These are phyloP conservation scores for Phaeosphaeriaceae sp. DNA, from an alignment of 2,329 filamentous ascomycete species.

Conservation along the genomic window DNA sequence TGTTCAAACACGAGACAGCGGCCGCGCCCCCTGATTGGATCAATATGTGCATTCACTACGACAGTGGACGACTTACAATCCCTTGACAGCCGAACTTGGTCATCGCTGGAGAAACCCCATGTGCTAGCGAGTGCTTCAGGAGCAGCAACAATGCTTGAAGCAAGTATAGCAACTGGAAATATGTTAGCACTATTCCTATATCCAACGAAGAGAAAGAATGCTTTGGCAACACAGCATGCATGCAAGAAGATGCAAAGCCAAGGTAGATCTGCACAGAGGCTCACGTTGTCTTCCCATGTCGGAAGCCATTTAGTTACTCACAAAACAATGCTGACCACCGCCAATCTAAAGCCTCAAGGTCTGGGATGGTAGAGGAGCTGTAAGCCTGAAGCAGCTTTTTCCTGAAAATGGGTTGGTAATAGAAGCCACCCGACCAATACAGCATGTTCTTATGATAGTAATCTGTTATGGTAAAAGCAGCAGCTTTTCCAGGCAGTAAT, in stretches of 20 bases:
- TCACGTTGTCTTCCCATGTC: not conserved
- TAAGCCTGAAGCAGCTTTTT: conserved; percentile 51
- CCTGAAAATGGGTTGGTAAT: conserved; percentile 49
- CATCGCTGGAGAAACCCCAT: conserved; percentile 56
- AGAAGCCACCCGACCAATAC: conserved; percentile 51
- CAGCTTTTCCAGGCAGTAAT: conserved; percentile 42
- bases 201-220: not conserved
- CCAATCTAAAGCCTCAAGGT: conserved; percentile 42
- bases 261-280: not conserved
- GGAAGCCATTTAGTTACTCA: not conserved
- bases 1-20: conserved; percentile 54
- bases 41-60: not conserved
- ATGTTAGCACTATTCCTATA: not conserved
- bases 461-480: conserved; percentile 40
- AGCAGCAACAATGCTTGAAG: conserved; percentile 54
- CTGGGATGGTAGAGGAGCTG: conserved; percentile 46
- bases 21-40: conserved; percentile 49
- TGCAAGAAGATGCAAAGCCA: not conserved
- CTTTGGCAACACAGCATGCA: too few relatives aligned
- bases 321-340: conserved; percentile 51
- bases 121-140: conserved; percentile 41
- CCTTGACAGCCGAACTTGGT: conserved; percentile 52
- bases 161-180: conserved; percentile 44
- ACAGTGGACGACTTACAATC: conserved; percentile 37
- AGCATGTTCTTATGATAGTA: conserved; percentile 51